Percentiles rank a stretch among this genome's conserved stretches.
Evolutionary conservation across 257 asterid genomes (phyloP).

Genomic region (Perilla frutescens): DNA sequence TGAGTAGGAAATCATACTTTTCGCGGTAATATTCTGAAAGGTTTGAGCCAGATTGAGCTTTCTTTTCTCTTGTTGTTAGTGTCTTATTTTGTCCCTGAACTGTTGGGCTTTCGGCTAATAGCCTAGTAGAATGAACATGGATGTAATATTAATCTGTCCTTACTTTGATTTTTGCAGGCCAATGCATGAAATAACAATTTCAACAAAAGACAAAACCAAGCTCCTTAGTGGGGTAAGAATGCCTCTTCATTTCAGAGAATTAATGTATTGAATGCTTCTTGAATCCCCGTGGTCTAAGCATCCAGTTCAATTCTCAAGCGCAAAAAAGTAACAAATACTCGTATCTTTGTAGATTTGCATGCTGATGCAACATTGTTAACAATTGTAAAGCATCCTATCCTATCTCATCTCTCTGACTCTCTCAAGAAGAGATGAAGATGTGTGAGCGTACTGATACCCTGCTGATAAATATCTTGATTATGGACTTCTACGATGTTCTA

Average conservation of each 20-base stretch:
- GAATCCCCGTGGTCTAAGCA: background rate
- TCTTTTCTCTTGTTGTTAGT: slow-evolving; percentile 31
- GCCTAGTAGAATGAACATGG: background rate
- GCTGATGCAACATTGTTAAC: background rate
- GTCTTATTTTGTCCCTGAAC: slow-evolving; percentile 5
- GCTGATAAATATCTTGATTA: background rate
- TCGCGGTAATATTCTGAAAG: slow-evolving; percentile 69
- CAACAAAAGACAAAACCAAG: slow-evolving; percentile 84
- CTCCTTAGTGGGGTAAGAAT: slow-evolving; percentile 75
- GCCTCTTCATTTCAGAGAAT: slow-evolving; percentile 30
- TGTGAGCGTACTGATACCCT: background rate
- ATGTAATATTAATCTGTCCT: background rate
- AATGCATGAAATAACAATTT: slow-evolving; percentile 77
- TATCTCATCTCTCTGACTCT: slow-evolving; percentile 15
- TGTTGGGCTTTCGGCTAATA: slow-evolving; percentile 2
- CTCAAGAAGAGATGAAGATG: slow-evolving; percentile 4
- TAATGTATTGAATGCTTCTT: background rate
- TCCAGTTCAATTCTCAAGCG: background rate
- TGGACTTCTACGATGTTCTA: background rate
- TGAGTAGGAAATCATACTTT: slow-evolving; percentile 61
- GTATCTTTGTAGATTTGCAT: background rate
- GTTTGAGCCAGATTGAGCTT: slow-evolving; percentile 62
- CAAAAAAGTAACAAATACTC: background rate
- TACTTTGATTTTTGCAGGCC: slow-evolving; percentile 54
- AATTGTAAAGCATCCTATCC: background rate